Evolutionary conservation across 1,139 yeast genomes (phyloP).

Genomic region (Debaryomycetaceae sp.): DNA sequence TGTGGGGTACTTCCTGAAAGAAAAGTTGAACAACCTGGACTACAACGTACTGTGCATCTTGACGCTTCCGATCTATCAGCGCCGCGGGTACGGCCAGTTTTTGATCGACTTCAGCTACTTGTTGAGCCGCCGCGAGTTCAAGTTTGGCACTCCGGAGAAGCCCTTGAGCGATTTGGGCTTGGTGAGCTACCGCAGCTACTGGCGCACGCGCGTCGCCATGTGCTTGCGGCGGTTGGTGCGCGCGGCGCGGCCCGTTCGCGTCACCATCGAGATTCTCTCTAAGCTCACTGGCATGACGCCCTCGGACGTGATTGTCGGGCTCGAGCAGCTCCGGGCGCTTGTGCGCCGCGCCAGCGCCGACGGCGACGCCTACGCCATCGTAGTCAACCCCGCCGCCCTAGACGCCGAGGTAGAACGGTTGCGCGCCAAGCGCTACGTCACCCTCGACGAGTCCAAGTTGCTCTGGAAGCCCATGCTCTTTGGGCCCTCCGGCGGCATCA

Average conservation of each 20-base stretch:
- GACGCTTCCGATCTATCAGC: constrained; percentile 82
- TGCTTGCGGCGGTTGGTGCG: constrained; percentile 25
- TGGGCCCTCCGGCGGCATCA: constrained; percentile 81
- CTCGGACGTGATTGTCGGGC: constrained; percentile 81
- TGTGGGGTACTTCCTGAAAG: constrained; percentile 93
- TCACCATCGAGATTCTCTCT: constrained; percentile 57
- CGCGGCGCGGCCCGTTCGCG: constrained; percentile 3
- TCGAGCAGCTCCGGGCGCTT: constrained; percentile 71
- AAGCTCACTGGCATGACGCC: constrained; percentile 79
- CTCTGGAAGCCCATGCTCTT: constrained; percentile 81
- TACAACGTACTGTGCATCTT: constrained; percentile 88
- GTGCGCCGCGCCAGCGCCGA: constrained; percentile 26
- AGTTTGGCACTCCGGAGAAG: constrained; percentile 90
- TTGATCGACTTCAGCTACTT: constrained; percentile 87
- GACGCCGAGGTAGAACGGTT: constrained; percentile 45
- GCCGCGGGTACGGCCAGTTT: constrained; percentile 86
- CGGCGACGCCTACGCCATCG: constrained; percentile 53
- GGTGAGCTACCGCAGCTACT: constrained; percentile 79
- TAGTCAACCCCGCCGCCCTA: constrained; percentile 45
- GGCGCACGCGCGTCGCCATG: constrained; percentile 67
- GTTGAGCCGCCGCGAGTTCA: constrained; percentile 67
- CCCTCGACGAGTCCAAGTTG: constrained; percentile 47
- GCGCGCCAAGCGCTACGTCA: constrained; percentile 52
- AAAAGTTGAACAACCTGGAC: constrained; percentile 67
- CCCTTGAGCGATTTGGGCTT: constrained; percentile 87